Conservation (phyloP, 2,329 filamentous ascomycete species). For the Colletotrichum sp. region DNA sequence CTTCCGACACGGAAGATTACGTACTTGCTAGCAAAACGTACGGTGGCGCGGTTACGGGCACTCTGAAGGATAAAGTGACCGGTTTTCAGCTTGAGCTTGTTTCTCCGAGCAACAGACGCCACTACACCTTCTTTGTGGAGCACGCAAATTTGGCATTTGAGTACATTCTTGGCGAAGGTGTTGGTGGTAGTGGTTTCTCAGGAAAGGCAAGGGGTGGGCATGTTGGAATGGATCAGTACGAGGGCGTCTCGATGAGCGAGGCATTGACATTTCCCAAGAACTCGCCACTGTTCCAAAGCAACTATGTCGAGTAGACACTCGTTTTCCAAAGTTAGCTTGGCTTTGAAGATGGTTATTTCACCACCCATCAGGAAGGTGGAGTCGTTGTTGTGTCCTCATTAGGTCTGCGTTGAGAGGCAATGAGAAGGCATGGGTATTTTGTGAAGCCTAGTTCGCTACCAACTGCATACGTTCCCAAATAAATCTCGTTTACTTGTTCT, state of each 20-base stretch:
- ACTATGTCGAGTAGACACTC: slow-evolving; percentile 11
- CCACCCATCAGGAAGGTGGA: neutral
- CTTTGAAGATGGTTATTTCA: neutral
- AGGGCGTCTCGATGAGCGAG: slow-evolving; percentile 19
- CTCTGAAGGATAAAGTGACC: slow-evolving; percentile 9
- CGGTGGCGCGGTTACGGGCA: slow-evolving; percentile 17
- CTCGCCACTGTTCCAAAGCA: slow-evolving; percentile 19
- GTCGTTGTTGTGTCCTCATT: neutral
- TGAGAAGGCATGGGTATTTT: no score
- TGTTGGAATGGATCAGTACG: slow-evolving; percentile 2
- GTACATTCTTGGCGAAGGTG: slow-evolving; percentile 18
- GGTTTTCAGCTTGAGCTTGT: neutral
- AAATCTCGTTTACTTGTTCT: no score
- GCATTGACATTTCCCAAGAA: slow-evolving; percentile 22
- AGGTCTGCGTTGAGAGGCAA: neutral
- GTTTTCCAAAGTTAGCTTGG: rapidly evolving
- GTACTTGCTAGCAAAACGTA: slow-evolving; percentile 18
- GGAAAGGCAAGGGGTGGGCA: slow-evolving; percentile 11
- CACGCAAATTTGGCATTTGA: neutral
- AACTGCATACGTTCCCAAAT: no score
- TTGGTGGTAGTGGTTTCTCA: slow-evolving; percentile 20
- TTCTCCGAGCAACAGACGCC: neutral
- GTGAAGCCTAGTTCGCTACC: no score
- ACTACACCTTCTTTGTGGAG: neutral
- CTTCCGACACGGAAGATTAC: neutral